Percentiles rank a stretch among this genome's conserved stretches.
Evolutionary conservation across 805 yeast species (phyloP).

Genomic region (Schwanniomyces pseudopolymorphus): DNA sequence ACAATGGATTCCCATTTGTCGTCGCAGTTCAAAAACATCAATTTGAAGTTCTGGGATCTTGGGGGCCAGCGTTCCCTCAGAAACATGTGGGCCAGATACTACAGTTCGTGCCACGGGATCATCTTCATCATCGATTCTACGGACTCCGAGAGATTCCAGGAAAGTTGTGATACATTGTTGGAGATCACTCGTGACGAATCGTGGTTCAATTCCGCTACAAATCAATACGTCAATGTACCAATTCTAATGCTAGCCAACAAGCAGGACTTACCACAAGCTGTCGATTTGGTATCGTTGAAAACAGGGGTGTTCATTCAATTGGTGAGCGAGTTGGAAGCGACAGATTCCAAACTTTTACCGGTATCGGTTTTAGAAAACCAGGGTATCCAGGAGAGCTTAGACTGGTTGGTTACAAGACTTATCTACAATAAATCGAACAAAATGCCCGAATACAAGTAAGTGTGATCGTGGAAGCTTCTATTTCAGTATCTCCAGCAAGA

Average conservation of each 20-base stretch:
- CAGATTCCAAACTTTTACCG: conserved; percentile 88
- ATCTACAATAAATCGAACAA: conserved; percentile 62
- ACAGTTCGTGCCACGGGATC: conserved; percentile 82
- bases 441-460: conserved; percentile 52
- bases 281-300: conserved; percentile 57
- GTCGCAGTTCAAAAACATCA: conserved; percentile 40
- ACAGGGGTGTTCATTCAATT: conserved; percentile 78
- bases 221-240: conserved; percentile 62
- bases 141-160: conserved; percentile 78
- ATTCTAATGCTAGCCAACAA: conserved; percentile 93
- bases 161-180: conserved; percentile 67
- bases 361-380: conserved; percentile 82
- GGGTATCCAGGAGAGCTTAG: conserved; percentile 83
- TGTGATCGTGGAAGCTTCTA: not conserved
- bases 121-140: conserved; percentile 91
- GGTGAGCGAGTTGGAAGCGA: conserved; percentile 82
- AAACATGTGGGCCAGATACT: conserved; percentile 85
- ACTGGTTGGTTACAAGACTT: conserved; percentile 79
- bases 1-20: conserved; percentile 33
- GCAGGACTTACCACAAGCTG: conserved; percentile 66
- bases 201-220: conserved; percentile 34
- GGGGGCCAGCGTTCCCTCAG: conserved; percentile 93
- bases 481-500: too few relatives aligned
- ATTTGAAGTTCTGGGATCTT: conserved; percentile 89
- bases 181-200: conserved; percentile 42